phyloP scores from a whole-genome alignment of 192 early-diverging fungal species.

The Obelidium mucronatum region DNA sequence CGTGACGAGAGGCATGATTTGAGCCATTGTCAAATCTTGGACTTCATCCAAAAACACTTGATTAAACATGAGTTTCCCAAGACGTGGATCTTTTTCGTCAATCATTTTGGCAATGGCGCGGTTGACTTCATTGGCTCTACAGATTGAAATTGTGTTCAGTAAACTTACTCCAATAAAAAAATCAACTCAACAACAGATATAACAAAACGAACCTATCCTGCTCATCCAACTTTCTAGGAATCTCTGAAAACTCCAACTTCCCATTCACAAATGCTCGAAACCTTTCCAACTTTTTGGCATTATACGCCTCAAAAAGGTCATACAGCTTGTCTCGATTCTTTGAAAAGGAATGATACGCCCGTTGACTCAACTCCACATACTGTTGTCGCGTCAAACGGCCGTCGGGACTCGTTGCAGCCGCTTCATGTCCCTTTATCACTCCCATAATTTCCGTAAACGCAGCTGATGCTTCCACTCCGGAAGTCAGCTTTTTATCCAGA shows the following conservation, averaged over 20 bases:
- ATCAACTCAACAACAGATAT: conserved; percentile 15
- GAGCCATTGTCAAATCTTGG: conserved; percentile 42
- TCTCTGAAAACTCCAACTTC: neutral
- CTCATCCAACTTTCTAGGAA: conserved; percentile 24
- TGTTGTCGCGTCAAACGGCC: conserved; percentile 25
- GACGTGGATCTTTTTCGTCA: conserved; percentile 14
- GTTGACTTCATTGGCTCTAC: conserved; percentile 40
- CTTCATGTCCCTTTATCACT: conserved; percentile 35
- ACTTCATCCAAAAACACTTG: conserved; percentile 33
- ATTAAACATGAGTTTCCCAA: conserved; percentile 16
- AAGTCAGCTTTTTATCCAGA: conserved; percentile 27
- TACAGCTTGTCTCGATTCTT: conserved; percentile 21
- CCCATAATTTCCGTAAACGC: conserved; percentile 45
- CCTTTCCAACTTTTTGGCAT: conserved; percentile 17
- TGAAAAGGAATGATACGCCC: conserved; percentile 8
- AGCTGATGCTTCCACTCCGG: conserved; percentile 20
- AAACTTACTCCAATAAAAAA: neutral
- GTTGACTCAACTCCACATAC: conserved; percentile 13
- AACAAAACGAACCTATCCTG: conserved; percentile 35
- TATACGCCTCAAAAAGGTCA: conserved; percentile 35
- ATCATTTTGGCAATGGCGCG: conserved; percentile 8
- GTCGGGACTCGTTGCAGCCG: conserved; percentile 12
- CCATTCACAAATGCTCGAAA: conserved; percentile 22
- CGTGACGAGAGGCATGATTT: conserved; percentile 32
- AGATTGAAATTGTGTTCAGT: neutral